Conservation (phyloP, 768 basidiomycete species). For the Phlebiopsis flavidoalba region DNA sequence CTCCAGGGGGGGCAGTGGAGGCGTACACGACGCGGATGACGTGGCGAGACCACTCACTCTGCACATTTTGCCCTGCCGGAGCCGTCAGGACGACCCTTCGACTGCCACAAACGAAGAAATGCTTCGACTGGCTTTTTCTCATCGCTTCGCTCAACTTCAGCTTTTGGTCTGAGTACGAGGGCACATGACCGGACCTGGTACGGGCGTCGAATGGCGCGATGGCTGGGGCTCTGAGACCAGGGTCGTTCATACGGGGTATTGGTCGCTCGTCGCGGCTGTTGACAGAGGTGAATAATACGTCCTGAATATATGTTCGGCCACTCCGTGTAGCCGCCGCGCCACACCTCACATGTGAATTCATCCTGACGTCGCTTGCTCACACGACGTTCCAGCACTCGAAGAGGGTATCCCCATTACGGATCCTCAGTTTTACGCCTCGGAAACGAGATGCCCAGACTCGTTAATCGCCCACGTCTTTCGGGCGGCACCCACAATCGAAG, state of each 20-base stretch:
- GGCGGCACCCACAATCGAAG: constrained; percentile 42
- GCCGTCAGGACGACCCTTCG: constrained; percentile 43
- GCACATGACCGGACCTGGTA: constrained; percentile 54
- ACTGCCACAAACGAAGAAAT: constrained; percentile 50
- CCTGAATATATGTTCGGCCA: not conserved
- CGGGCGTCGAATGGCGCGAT: constrained; percentile 72
- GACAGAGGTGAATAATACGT: constrained; percentile 53
- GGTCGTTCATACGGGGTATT: constrained; percentile 74
- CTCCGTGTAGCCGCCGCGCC: not conserved
- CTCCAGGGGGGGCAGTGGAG: constrained; percentile 53
- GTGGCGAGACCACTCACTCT: constrained; percentile 75
- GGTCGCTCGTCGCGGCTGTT: constrained; percentile 81
- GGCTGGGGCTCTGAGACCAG: constrained; percentile 54
- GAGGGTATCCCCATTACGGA: constrained; percentile 73
- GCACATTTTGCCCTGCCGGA: constrained; percentile 70
- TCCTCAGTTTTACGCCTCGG: constrained; percentile 74
- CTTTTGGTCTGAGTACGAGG: constrained; percentile 80
- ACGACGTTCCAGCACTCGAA: constrained; percentile 54
- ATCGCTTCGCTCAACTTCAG: constrained; percentile 84
- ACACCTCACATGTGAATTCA: not conserved
- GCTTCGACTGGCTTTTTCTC: constrained; percentile 84
- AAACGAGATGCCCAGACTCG: constrained; percentile 62
- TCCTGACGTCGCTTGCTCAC: not conserved
- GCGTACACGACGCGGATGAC: constrained; percentile 75
- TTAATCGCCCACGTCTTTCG: constrained; percentile 69